Conservation (phyloP, 192 early-diverging fungal species). For the Backusella australiensis region DNA sequence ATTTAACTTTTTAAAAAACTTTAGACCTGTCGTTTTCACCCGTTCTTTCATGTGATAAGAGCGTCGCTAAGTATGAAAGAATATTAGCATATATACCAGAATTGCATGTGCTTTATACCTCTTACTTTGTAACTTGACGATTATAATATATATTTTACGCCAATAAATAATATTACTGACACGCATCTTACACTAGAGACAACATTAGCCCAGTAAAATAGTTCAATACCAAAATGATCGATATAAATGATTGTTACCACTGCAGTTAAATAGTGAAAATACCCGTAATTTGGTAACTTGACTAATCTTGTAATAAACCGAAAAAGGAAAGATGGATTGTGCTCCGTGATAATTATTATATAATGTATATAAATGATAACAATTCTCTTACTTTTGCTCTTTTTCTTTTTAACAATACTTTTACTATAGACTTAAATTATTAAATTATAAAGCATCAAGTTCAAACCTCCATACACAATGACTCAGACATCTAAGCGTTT, state of each 20-base stretch:
- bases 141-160: neutral
- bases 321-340: neutral
- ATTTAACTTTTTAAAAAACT: neutral
- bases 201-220: neutral
- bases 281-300: neutral
- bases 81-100: neutral
- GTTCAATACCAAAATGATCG: neutral
- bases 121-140: neutral
- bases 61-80: neutral
- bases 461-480: neutral
- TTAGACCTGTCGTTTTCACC: neutral
- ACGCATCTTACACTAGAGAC: neutral
- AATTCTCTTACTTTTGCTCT: neutral
- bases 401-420: neutral
- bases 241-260: neutral
- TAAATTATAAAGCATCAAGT: neutral
- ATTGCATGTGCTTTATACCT: neutral
- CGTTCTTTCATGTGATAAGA: neutral
- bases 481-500: slow-evolving; percentile 10
- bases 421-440: neutral
- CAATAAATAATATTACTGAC: neutral
- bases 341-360: neutral
- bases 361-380: neutral
- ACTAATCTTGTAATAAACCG: slow-evolving; percentile 1
- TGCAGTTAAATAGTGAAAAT: neutral